Evolutionary conservation across 2,329 filamentous ascomycete species (phyloP).

Genomic region (Colletotrichum viniferum): DNA sequence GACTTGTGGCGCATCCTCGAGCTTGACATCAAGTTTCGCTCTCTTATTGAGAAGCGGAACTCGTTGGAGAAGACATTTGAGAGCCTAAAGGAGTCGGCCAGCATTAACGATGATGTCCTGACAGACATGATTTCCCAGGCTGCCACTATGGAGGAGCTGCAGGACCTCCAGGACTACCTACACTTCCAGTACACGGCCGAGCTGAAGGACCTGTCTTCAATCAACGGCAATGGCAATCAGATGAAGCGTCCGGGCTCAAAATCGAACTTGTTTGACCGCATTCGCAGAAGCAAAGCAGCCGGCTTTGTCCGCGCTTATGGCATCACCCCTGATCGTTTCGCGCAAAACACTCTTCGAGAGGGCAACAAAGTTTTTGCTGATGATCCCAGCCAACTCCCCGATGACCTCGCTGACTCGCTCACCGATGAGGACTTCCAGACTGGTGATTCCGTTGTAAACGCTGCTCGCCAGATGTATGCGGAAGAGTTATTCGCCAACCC

Average conservation of each 20-base stretch:
- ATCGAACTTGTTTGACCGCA: slow-evolving; percentile 80
- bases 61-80: slow-evolving; percentile 80
- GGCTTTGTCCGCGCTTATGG: slow-evolving; percentile 87
- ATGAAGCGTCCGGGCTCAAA: slow-evolving; percentile 84
- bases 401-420: slow-evolving; percentile 84
- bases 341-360: slow-evolving; percentile 81
- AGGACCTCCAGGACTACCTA: slow-evolving; percentile 94
- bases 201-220: slow-evolving; percentile 77
- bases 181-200: slow-evolving; percentile 91
- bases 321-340: slow-evolving; percentile 86
- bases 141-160: slow-evolving; percentile 89
- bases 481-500: slow-evolving; percentile 91
- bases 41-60: slow-evolving; percentile 89
- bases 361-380: slow-evolving; percentile 84
- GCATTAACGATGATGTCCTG: slow-evolving; percentile 74
- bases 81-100: slow-evolving; percentile 66
- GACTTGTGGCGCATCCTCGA: slow-evolving; percentile 96
- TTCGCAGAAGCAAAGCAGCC: slow-evolving; percentile 81
- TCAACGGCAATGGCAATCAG: slow-evolving; percentile 66
- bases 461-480: slow-evolving; percentile 85
- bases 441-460: slow-evolving; percentile 74
- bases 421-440: slow-evolving; percentile 76
- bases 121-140: slow-evolving; percentile 83
- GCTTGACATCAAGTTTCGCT: slow-evolving; percentile 92
- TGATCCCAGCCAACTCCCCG: slow-evolving; percentile 78